Percentiles rank a stretch among this genome's conserved stretches.
Conservation (phyloP, 176 grass and related monocot genomes). For the Pharus latifolius region DNA sequence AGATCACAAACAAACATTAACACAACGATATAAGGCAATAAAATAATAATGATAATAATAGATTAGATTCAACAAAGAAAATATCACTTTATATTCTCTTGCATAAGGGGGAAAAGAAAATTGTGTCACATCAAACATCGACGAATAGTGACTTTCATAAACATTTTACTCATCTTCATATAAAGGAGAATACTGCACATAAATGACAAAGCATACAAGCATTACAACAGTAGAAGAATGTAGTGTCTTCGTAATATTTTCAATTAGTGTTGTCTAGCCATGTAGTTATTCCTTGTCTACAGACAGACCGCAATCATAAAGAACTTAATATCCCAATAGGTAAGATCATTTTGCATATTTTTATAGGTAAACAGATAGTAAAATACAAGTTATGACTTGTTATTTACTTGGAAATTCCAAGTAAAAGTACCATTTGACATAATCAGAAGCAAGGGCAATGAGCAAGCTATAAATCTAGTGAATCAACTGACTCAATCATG, state of each 20-base stretch:
- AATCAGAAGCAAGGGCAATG: neutral
- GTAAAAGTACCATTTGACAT: neutral
- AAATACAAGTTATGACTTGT: neutral
- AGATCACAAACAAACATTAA: constrained; percentile 2
- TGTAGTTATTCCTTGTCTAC: neutral
- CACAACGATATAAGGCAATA: neutral
- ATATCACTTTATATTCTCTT: neutral
- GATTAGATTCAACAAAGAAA: neutral
- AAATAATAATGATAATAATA: neutral
- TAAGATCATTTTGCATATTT: neutral
- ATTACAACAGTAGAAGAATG: constrained; percentile 1
- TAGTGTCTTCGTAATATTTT: too few species aligned
- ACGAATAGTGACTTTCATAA: neutral
- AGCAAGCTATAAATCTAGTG: neutral
- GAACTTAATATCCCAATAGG: neutral
- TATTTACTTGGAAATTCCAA: neutral
- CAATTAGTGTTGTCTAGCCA: neutral
- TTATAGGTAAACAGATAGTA: neutral
- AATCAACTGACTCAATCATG: neutral
- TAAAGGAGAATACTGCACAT: neutral
- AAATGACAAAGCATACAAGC: constrained; percentile 8
- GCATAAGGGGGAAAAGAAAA: neutral
- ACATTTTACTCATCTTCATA: neutral
- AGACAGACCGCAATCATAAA: neutral
- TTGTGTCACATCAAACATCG: neutral